Conservation (phyloP, 2,329 filamentous ascomycete species). For the Orbilia oligospora region DNA sequence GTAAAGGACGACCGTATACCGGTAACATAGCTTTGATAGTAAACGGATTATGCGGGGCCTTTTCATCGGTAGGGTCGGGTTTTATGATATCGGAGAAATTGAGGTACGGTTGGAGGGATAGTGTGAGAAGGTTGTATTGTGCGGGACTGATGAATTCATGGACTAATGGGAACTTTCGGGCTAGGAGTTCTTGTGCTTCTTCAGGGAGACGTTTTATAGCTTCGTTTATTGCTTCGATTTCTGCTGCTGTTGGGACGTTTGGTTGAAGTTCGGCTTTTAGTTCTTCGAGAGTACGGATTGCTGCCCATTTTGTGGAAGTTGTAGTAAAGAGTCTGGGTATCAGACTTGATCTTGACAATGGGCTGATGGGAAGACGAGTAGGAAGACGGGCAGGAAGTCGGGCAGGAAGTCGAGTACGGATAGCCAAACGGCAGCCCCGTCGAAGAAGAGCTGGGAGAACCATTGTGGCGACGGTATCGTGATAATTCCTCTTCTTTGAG, state of each 20-base stretch:
- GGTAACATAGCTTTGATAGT: constrained; percentile 66
- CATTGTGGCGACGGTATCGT: constrained; percentile 14
- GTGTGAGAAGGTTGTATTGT: constrained; percentile 76
- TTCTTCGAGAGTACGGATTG: not conserved
- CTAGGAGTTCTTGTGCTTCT: constrained; percentile 70
- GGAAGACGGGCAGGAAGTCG: constrained; percentile 23
- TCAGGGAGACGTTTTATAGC: constrained; percentile 67
- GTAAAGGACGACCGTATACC: constrained; percentile 65
- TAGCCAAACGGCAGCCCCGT: constrained; percentile 36
- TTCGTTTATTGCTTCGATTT: constrained; percentile 63
- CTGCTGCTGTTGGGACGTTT: constrained; percentile 28
- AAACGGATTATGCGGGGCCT: constrained; percentile 63
- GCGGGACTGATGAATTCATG: constrained; percentile 75
- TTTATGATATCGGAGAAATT: constrained; percentile 42
- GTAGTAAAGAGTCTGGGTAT: constrained; percentile 7
- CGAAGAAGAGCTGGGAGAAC: constrained; percentile 48
- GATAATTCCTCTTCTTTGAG: not conserved
- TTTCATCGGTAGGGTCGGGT: constrained; percentile 30
- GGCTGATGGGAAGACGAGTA: not conserved
- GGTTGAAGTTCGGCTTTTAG: not conserved
- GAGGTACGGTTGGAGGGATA: constrained; percentile 70
- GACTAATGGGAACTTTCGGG: constrained; percentile 66
- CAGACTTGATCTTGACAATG: not conserved
- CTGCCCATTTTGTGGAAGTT: constrained; percentile 9
- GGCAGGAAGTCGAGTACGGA: constrained; percentile 35